Evolutionary conservation across 495 filamentous ascomycete genomes (phyloP), one percentile per base, ranked within the genome.

Genomic region (Filosporella fistucella): DNA sequence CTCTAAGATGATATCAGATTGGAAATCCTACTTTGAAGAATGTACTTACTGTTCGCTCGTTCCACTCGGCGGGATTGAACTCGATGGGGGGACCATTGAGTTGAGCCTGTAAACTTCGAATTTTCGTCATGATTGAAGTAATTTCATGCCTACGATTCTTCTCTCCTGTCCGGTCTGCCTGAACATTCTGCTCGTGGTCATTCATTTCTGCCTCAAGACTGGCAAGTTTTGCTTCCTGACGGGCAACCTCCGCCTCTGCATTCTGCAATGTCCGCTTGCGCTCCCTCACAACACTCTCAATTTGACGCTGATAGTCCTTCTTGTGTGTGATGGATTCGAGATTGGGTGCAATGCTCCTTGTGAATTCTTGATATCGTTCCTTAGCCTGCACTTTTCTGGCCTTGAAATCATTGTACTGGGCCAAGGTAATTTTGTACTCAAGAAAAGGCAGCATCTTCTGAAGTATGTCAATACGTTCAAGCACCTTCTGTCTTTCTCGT

Each of bases 401-500:
- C 10, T 68, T 64, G 49, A 71, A 54, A 24, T 65, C 44, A 16
- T 64, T 59, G 59, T 58, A 44, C 16, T 36, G 47, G 8, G 30
- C 16, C 4, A 60, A 63, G 9, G 70, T 64, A 26, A 62, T 63
- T 25, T 61, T 63, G 60, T 91, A 96, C 36, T 72, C 65, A 2
- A 84, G 72, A 25, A 91, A 65, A 0, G 88, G 82, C 14, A 80
- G 77, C 8, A 77, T 66, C 20, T 72, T 73, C 52, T 88, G 74
- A 25, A 96, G 70, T 25, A 83, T 67, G 18, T 77, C 68, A n/a
- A 93, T 75, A 17, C 72, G 80, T 42, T 73, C 60, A 54, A 86
- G 69, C 17, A 94, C 79, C 14, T 74, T 66, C 33, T 83, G 75
- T 44, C 91, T 74, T 57, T 96, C 85, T 21, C 81, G 75, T 55